Evolutionary conservation across 78 protist species (phyloP).

Genomic region (Dictyostelium brefeldianum): DNA sequence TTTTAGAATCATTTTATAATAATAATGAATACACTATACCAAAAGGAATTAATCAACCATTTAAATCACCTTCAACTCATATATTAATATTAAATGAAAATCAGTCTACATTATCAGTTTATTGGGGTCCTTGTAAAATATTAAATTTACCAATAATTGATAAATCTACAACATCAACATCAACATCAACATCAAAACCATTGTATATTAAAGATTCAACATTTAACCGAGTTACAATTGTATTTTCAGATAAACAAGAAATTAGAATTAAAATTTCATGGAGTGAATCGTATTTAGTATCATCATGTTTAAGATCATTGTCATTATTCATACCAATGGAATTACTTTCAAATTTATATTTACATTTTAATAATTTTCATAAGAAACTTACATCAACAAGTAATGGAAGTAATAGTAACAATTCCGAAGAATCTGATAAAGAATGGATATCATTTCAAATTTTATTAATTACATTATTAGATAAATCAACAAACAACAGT

Average conservation of each 20-base stretch:
- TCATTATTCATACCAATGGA: slow-evolving; percentile 11
- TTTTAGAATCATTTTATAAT: slow-evolving; percentile 30
- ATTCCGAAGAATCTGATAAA: neutral
- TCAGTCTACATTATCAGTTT: neutral
- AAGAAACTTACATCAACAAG: neutral
- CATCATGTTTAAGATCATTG: slow-evolving; percentile 28
- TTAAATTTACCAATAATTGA: neutral
- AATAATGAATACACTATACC: slow-evolving; percentile 25
- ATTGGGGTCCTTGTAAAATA: slow-evolving; percentile 34
- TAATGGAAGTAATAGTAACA: neutral
- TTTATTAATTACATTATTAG: slow-evolving; percentile 6
- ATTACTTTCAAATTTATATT: neutral
- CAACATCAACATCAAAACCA: neutral
- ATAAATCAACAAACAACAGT: neutral
- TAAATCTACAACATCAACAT: too few relatives aligned
- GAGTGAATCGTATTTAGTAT: neutral
- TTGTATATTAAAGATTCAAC: slow-evolving; percentile 1
- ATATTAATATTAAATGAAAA: neutral
- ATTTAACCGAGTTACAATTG: slow-evolving; percentile 30
- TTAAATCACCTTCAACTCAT: neutral
- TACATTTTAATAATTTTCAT: slow-evolving; percentile 1
- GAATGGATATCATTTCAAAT: slow-evolving; percentile 47
- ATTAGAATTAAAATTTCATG: neutral
- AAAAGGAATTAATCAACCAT: slow-evolving; percentile 11
- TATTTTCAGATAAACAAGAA: slow-evolving; percentile 1